phyloP scores from a whole-genome alignment of 2,329 filamentous ascomycete genomes.

The Penicillium sp. region DNA sequence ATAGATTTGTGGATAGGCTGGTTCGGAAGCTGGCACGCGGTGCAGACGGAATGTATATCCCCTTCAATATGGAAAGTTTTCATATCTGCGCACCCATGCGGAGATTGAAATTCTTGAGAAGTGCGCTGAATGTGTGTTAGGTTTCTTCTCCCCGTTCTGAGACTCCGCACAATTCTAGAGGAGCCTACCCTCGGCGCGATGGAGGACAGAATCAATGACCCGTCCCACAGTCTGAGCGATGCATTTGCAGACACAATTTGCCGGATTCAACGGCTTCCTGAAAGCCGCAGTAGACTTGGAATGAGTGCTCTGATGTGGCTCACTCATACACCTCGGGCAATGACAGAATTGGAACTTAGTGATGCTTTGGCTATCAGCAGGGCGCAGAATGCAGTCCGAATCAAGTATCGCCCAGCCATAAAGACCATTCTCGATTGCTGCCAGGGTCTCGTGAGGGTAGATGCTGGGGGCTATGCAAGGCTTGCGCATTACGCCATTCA shows the following conservation, averaged over 20 bases:
- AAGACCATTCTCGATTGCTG: conserved; percentile 12
- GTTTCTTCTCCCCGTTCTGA: background rate
- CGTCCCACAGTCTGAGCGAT: background rate
- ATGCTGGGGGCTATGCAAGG: background rate
- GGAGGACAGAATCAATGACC: background rate
- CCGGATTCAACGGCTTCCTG: background rate
- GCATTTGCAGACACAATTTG: background rate
- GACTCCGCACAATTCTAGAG: background rate
- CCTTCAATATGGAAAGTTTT: no score
- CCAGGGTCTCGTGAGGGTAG: conserved; percentile 2
- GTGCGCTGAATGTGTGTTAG: background rate
- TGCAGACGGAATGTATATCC: background rate
- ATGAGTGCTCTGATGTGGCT: background rate
- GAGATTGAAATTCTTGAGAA: background rate
- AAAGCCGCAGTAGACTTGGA: background rate
- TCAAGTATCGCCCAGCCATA: conserved; percentile 8
- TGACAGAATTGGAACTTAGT: background rate
- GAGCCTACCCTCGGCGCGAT: background rate
- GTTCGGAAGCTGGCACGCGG: background rate
- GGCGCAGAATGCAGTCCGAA: background rate
- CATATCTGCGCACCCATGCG: no score
- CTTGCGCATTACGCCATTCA: conserved; percentile 7
- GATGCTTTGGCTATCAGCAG: background rate
- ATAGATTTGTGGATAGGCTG: background rate
- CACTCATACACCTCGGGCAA: background rate